Percentiles rank a stretch among this genome's conserved stretches.
Evolutionary conservation across 2,329 filamentous ascomycete species (phyloP).

Genomic region (Atkinsonella texensis): DNA sequence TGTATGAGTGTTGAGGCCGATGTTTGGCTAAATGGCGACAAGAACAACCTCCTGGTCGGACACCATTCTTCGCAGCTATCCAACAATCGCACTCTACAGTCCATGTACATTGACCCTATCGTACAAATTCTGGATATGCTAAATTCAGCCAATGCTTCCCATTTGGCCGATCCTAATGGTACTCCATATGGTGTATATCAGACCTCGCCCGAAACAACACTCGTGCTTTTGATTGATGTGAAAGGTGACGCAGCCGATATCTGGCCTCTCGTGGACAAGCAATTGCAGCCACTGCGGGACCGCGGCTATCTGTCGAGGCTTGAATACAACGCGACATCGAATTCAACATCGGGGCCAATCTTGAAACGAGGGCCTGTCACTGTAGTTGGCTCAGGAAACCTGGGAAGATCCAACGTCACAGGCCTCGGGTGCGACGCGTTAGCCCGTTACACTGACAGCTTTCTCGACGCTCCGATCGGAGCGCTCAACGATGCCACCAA

Average conservation of each 20-base stretch:
- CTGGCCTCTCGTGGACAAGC: constrained; percentile 15
- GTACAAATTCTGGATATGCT: constrained; percentile 39
- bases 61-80: constrained; percentile 38
- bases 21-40: constrained; percentile 42
- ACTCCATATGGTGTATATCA: constrained; percentile 44
- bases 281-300: constrained; percentile 44
- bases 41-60: constrained; percentile 44
- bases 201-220: constrained; percentile 34
- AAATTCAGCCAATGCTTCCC: constrained; percentile 6
- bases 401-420: constrained; percentile 7
- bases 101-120: constrained; percentile 53
- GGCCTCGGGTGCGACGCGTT: constrained; percentile 5
- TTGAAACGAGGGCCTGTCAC: constrained; percentile 42
- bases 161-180: constrained; percentile 21
- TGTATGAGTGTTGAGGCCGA: constrained; percentile 57
- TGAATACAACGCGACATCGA: constrained; percentile 26
- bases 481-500: constrained; percentile 14
- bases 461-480: constrained; percentile 53
- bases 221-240: constrained; percentile 55
- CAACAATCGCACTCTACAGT: constrained; percentile 42
- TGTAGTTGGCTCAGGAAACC: constrained; percentile 53
- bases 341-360: constrained; percentile 18
- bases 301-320: constrained; percentile 42
- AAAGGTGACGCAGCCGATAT: constrained; percentile 33
- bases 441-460: constrained; percentile 37